Base-by-base conservation (phyloP, 352 stramenopile genomes). In the Phytophthora lateralis region DNA sequence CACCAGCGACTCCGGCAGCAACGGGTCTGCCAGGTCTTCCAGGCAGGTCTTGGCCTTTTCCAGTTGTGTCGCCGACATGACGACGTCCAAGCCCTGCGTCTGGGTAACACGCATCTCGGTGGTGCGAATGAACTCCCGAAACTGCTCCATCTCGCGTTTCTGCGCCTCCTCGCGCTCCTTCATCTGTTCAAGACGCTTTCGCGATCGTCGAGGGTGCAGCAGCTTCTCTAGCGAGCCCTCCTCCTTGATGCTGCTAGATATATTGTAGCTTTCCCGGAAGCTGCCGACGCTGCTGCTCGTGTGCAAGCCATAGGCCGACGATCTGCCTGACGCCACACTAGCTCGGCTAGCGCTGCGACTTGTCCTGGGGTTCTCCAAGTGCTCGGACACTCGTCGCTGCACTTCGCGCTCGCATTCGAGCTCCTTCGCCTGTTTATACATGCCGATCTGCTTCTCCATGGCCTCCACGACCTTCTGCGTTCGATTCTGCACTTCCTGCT, bases 381-480 rank as follows among this genome's bases (percentile, higher is more conserved):
- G 61, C 54, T 86, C 80, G 8, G 76, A 88, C n/a, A 89, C 51
- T 63, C 85, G 71, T 20, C 78, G 77, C 63, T 91, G 76, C 54
- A 95, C 78, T 75, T 93, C 86, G 6, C 80, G 78, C 69, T 95
- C 86, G 53, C 72, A 75, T 43, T 93, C 86, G 35, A 90, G 63
- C 54, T 93, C 86, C 59, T 92, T 93, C 8, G 80, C 84, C 62
- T 92, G 84, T 62, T 89, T 90, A 66, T 93, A 93, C 77, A 92
- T 91, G 41, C 73, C 80, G 55, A 95, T 88, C 66, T 92, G 90
- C 67, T 90, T 88, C 59, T 95, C 79, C 76, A 92, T 91, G 34
- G 80, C 73, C 42, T 88, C 79, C 0, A 90, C 62, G 10, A 91
- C 76, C 43, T 90, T 87, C 20, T 74, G 71, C 12, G 82, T 93